Base-by-base conservation (phyloP, 2,329 filamentous ascomycete species). In the Amphichorda felina region DNA sequence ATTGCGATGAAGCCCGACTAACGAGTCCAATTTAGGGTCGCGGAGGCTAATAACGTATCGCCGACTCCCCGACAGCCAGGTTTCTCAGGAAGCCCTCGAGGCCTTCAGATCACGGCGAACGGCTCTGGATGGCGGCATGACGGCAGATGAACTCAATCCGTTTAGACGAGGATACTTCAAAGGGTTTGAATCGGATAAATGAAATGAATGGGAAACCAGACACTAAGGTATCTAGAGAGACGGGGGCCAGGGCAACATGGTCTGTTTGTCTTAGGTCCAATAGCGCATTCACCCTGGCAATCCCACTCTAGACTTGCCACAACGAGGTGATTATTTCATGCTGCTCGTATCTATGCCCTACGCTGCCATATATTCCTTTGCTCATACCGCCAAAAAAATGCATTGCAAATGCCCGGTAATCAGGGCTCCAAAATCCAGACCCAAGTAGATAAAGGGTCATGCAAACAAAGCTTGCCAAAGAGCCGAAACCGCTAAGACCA, bases 11-110 rank as follows among this genome's bases (percentile, higher is more conserved):
- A 32, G 11, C 22, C 44, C 45, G 38, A 50, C 39, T 27, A 35
- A 14, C 29, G 15, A 17, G 7, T 19, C 10, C 29, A 15, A 22
- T n/a, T 31, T 17, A 87, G 82, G 88, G 91, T 91, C 87, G 15
- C 74, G 91, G 40, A 73, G 86, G 44, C 66, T 98, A 25, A 81
- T 96, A 35, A 94, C 87, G 0, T 96, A 96, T 55, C 70, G 76
- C 30, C 73, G 87, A 35, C 61, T 83, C 15, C 67, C 72, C 1
- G 77, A 85, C 45, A 61, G 51, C 9, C 61, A 68, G 24, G 66
- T 83, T 7, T 66, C 69, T 35, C 41, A 47, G 9, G 49, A 52
- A 1, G 61, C 61, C 7, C 49, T 74, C 16, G 50, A 54, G 32
- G 45, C 50, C 28, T 60, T 59, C 34, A 39, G 43, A n/a, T 45